phyloP scores from a whole-genome alignment of 345 rosid genomes.

The Salix dunnii region DNA sequence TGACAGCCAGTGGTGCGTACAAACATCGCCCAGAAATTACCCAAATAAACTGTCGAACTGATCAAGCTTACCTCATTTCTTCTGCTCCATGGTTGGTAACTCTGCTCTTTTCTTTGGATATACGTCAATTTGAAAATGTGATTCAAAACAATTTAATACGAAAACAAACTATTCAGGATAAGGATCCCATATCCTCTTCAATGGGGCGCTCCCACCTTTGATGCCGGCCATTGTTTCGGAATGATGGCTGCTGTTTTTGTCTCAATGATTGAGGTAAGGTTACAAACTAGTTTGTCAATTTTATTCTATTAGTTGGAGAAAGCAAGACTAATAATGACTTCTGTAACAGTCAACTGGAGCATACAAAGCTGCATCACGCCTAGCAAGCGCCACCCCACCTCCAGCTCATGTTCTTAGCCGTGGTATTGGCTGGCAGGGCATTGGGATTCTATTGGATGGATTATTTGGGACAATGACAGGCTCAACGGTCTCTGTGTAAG shows the following conservation, averaged over 20 bases:
- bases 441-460: constrained; percentile 81
- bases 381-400: constrained; percentile 99
- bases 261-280: constrained; percentile 77
- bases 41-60: constrained; percentile 84
- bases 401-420: constrained; percentile 99
- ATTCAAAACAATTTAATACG: not conserved
- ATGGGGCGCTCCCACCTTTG: constrained; percentile 99
- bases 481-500: constrained; percentile 82
- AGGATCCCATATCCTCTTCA: constrained; percentile 97
- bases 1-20: constrained; percentile 97
- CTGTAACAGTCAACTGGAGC: constrained; percentile 80
- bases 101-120: not conserved
- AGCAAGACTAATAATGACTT: constrained; percentile 5
- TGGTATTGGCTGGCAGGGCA: constrained; percentile 99
- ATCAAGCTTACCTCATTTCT: constrained; percentile 94
- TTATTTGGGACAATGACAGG: constrained; percentile 86
- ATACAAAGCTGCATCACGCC: constrained; percentile 90
- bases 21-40: constrained; percentile 77
- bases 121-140: not conserved
- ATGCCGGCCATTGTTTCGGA: constrained; percentile 96
- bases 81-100: constrained; percentile 89
- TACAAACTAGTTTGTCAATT: not conserved
- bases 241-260: constrained; percentile 98
- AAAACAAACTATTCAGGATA: constrained; percentile 50
- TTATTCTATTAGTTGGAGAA: not conserved